A percentile compares a stretch with the other conserved stretches of the same genome.
These are phyloP conservation scores for Spongiforma sp. DNA, from an alignment of 1,284 basidiomycete species.

Conservation along the genomic window DNA sequence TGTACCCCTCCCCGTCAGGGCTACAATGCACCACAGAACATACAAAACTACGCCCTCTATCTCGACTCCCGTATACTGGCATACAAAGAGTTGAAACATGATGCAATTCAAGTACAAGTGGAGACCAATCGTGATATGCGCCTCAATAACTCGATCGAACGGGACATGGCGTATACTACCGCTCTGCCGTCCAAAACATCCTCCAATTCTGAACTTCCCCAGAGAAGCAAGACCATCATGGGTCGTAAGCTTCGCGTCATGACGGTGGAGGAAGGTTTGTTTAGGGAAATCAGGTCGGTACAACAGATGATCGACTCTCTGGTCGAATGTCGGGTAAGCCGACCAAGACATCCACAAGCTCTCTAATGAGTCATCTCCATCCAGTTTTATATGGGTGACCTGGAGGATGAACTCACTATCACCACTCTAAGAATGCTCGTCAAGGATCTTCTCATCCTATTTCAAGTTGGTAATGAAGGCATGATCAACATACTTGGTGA, in stretches of 20 bases:
- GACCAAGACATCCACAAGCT: conserved; percentile 4
- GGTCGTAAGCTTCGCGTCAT: conserved; percentile 88
- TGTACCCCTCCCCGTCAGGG: too few relatives aligned
- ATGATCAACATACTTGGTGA: conserved; percentile 94
- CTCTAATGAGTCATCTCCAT: conserved; percentile 1
- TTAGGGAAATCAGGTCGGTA: conserved; percentile 91
- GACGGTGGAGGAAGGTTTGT: conserved; percentile 94
- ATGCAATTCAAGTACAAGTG: conserved; percentile 89
- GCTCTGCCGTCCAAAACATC: conserved; percentile 30
- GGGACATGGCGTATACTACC: conserved; percentile 47
- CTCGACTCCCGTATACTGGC: conserved; percentile 90
- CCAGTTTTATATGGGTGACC: conserved; percentile 93
- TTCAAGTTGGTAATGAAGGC: conserved; percentile 97
- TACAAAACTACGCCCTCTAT: conserved; percentile 89
- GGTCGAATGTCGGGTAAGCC: conserved; percentile 81
- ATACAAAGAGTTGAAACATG: conserved; percentile 92
- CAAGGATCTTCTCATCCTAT: conserved; percentile 94
- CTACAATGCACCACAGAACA: conserved; percentile 84
- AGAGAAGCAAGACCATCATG: conserved; percentile 78
- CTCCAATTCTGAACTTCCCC: conserved; percentile 40
- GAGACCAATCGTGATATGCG: conserved; percentile 87
- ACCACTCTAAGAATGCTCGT: conserved; percentile 95
- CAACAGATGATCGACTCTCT: conserved; percentile 90
- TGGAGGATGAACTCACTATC: conserved; percentile 91
- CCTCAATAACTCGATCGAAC: conserved; percentile 63